Evolutionary conservation across 2,329 filamentous ascomycete species (phyloP).

Genomic region (Fusarium sacchari): DNA sequence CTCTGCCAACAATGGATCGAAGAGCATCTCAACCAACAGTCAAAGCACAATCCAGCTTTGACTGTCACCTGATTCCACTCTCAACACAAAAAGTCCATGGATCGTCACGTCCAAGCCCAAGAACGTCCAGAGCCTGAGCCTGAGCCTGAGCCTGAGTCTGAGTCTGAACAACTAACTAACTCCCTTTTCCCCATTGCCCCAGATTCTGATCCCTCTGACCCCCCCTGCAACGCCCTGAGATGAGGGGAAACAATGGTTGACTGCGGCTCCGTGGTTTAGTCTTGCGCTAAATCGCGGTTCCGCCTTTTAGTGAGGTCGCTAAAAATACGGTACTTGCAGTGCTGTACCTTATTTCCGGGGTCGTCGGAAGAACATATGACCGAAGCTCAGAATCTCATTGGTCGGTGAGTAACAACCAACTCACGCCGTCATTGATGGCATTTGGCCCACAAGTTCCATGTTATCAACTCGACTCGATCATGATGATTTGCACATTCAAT

Average conservation of each 20-base stretch:
- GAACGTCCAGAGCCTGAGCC: background rate
- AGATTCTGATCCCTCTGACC: background rate
- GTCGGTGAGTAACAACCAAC: background rate
- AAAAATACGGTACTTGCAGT: background rate
- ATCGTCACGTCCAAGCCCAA: background rate
- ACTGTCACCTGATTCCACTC: background rate
- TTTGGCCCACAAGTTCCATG: constrained; percentile 4
- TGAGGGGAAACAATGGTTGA: constrained; percentile 33
- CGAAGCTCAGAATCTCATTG: background rate
- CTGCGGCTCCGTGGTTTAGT: constrained; percentile 41
- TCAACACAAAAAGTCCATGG: background rate
- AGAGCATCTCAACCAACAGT: background rate
- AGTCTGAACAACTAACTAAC: too few species aligned
- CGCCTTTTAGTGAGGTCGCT: constrained; percentile 31
- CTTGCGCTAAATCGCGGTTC: constrained; percentile 42
- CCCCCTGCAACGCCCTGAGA: constrained; percentile 14
- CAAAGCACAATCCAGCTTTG: background rate
- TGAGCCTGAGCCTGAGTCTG: background rate
- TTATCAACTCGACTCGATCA: constrained; percentile 9
- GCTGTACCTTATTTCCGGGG: background rate
- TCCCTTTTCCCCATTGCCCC: constrained; percentile 21
- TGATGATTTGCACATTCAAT: constrained; percentile 11
- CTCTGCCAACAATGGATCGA: background rate
- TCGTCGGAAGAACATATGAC: constrained; percentile 13
- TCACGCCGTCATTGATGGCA: constrained; percentile 30